Percentiles rank a stretch among this genome's conserved stretches.
phyloP scores from a whole-genome alignment of 192 early-diverging fungal species.

The Coemansia sp. region DNA sequence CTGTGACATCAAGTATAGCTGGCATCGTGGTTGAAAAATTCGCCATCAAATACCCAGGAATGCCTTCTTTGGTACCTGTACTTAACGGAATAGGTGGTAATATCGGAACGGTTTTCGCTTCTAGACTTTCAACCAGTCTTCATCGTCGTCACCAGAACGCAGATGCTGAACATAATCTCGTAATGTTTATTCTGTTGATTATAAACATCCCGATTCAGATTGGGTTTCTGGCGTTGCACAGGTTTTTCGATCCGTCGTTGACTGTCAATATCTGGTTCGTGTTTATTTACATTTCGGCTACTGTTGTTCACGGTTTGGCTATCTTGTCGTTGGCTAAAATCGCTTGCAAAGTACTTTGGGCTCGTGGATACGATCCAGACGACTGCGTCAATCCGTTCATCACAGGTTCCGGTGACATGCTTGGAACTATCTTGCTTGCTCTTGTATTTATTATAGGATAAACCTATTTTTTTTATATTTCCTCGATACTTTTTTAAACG shows the following conservation, averaged over 20 bases:
- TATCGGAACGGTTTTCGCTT: slow-evolving; percentile 76
- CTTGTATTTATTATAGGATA: slow-evolving; percentile 28
- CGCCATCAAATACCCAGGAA: slow-evolving; percentile 29
- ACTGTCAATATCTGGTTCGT: slow-evolving; percentile 50
- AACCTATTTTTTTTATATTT: background rate
- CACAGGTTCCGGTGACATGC: slow-evolving; percentile 69
- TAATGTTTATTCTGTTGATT: slow-evolving; percentile 61
- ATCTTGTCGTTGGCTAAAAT: slow-evolving; percentile 60
- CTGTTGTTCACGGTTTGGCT: slow-evolving; percentile 56
- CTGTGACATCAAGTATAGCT: slow-evolving; percentile 64
- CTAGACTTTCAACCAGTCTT: slow-evolving; percentile 71
- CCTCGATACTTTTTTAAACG: too few species aligned
- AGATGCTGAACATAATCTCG: slow-evolving; percentile 49
- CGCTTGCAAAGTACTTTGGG: slow-evolving; percentile 63
- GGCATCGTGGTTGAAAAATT: slow-evolving; percentile 41
- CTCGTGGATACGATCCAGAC: slow-evolving; percentile 74
- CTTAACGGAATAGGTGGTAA: slow-evolving; percentile 69
- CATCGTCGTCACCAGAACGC: slow-evolving; percentile 55
- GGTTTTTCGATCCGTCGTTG: slow-evolving; percentile 53
- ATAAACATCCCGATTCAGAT: slow-evolving; percentile 73
- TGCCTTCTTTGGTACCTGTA: slow-evolving; percentile 53
- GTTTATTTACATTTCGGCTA: slow-evolving; percentile 58
- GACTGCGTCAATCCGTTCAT: slow-evolving; percentile 62
- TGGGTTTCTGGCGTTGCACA: slow-evolving; percentile 58
- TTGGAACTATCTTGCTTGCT: slow-evolving; percentile 65